Evolutionary conservation across 805 yeast species (phyloP).

Genomic region (Yarrowia sp.): DNA sequence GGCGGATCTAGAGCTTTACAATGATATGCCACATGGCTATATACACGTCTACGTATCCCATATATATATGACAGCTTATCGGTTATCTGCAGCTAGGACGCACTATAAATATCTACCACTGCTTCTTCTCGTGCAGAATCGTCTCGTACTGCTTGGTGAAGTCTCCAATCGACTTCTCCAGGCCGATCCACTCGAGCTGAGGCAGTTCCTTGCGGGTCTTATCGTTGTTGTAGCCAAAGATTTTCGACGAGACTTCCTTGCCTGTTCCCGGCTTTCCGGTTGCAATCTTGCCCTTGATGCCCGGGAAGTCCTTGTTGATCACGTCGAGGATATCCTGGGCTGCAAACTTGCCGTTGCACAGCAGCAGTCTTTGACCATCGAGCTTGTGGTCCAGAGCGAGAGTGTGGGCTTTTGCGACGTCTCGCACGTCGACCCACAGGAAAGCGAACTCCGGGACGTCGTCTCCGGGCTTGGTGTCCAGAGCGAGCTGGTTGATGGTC

Average conservation of each 20-base stretch:
- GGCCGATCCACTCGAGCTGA: background rate
- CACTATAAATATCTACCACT: no score
- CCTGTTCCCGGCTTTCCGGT: background rate
- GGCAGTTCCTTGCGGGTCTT: background rate
- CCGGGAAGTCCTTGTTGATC: slow-evolving; percentile 18
- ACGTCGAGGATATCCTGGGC: slow-evolving; percentile 29
- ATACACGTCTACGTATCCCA: no score
- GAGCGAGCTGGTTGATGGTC: background rate
- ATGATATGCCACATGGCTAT: no score
- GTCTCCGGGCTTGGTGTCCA: background rate
- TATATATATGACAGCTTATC: no score
- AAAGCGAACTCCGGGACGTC: background rate
- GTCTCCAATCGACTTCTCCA: background rate
- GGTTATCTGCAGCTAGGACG: no score
- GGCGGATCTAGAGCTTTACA: no score
- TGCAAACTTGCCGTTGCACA: slow-evolving; percentile 29
- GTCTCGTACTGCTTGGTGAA: background rate
- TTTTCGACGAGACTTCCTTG: background rate
- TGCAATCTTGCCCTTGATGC: background rate
- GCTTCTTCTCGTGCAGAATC: no score
- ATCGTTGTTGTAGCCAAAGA: background rate
- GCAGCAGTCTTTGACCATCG: slow-evolving; percentile 34
- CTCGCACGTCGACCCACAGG: slow-evolving; percentile 53
- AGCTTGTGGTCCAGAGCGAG: slow-evolving; percentile 42
- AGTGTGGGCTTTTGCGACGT: slow-evolving; percentile 58